phyloP scores from a whole-genome alignment of 2,329 filamentous ascomycete genomes.

The Colletotrichum graminicola region DNA sequence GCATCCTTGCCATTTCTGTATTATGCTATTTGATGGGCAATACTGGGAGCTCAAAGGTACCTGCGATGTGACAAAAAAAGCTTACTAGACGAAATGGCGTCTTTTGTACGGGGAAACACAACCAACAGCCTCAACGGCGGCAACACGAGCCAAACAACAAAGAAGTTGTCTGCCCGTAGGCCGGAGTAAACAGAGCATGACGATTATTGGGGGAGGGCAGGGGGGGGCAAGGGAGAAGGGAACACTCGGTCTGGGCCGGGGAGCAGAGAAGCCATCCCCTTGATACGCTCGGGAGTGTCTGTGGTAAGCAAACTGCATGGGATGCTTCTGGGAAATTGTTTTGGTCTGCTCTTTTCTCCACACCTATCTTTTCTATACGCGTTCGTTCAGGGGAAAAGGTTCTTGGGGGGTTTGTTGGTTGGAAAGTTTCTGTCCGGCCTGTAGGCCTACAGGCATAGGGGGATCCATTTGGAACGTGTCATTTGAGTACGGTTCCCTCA shows the following conservation, averaged over 20 bases:
- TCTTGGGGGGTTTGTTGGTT: not conserved
- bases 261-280: not conserved
- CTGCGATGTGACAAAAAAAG: conserved; percentile 26
- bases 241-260: not conserved
- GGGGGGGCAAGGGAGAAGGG: not conserved
- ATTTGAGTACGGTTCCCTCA: not conserved
- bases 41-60: conserved; percentile 12
- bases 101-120: conserved; percentile 25
- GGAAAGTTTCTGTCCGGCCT: not conserved
- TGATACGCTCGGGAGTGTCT: conserved; percentile 6
- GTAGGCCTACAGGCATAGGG: not conserved
- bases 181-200: conserved; percentile 22
- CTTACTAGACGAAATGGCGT: conserved; percentile 33
- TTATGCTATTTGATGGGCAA: conserved; percentile 20
- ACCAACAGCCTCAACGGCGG: not conserved
- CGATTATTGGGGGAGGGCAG: not conserved
- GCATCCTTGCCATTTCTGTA: conserved; percentile 27
- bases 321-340: conserved; percentile 15
- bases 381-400: not conserved
- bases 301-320: conserved; percentile 21
- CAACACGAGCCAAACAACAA: conserved; percentile 12
- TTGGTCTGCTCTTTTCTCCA: conserved; percentile 16
- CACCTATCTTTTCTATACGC: too few species aligned
- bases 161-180: conserved; percentile 4
- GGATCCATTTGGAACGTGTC: not conserved